A percentile compares a stretch with the other conserved stretches of the same genome.
Evolutionary conservation across 139 green algal species (phyloP).

Genomic region (Chlorella sp.): DNA sequence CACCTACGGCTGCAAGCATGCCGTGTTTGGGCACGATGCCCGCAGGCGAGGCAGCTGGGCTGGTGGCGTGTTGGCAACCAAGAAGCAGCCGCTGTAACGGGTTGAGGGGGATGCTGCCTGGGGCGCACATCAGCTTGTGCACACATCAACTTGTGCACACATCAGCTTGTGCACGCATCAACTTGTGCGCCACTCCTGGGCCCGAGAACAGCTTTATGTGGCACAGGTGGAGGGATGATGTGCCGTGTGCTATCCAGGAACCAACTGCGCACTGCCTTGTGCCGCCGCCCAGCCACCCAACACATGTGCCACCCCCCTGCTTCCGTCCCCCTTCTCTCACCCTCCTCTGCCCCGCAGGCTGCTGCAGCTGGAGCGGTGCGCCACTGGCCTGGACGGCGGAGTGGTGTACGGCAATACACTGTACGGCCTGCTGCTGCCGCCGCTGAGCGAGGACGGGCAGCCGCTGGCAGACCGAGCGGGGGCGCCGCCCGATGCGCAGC

Average conservation of each 20-base stretch:
- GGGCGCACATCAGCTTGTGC: too few relatives aligned
- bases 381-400: slow-evolving; percentile 83
- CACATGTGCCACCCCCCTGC: not conserved
- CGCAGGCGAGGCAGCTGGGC: not conserved
- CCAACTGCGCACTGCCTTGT: too few relatives aligned
- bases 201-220: too few relatives aligned
- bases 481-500: not conserved
- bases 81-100: too few relatives aligned
- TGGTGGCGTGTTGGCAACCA: not conserved
- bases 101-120: too few relatives aligned
- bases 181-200: too few relatives aligned
- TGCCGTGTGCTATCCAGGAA: too few relatives aligned
- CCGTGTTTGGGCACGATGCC: slow-evolving; percentile 77
- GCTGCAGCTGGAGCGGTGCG: slow-evolving; percentile 58
- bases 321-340: not conserved
- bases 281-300: too few relatives aligned
- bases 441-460: not conserved
- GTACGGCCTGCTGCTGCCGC: slow-evolving; percentile 66
- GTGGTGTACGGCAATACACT: slow-evolving; percentile 79
- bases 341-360: slow-evolving; percentile 9
- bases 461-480: not conserved
- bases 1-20: too few relatives aligned
- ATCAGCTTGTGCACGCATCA: too few relatives aligned
- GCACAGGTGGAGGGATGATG: too few relatives aligned
- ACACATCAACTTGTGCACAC: too few relatives aligned